Conservation (phyloP, 768 basidiomycete genomes). For the Lentinula edodes region DNA sequence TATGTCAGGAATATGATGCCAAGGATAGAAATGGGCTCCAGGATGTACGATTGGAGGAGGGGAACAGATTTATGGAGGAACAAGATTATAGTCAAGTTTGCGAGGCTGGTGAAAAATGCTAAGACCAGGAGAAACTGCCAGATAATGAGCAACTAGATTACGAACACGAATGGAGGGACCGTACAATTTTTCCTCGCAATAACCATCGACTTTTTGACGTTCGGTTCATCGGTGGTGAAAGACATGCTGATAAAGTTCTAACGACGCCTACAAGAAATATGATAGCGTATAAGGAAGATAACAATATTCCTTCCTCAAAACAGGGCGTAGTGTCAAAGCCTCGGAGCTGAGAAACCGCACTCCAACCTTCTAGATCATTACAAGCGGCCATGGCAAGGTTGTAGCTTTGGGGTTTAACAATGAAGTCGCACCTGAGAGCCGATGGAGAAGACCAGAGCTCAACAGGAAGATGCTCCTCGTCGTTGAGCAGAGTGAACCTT, state of each 20-base stretch:
- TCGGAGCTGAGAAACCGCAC: conserved; percentile 47
- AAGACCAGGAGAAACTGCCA: conserved; percentile 41
- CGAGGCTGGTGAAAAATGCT: conserved; percentile 41
- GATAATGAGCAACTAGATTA: background rate
- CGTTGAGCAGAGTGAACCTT: background rate
- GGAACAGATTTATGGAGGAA: conserved; percentile 29
- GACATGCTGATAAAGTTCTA: conserved; percentile 26
- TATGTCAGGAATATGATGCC: conserved; percentile 48
- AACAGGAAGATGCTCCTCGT: background rate
- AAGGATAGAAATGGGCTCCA: conserved; percentile 53
- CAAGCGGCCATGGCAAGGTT: conserved; percentile 35
- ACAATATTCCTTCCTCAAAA: conserved; percentile 68
- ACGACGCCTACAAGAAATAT: conserved; percentile 37
- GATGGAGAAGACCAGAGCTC: too few species aligned
- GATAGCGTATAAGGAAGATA: conserved; percentile 45
- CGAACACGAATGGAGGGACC: conserved; percentile 15
- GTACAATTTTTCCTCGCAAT: conserved; percentile 61
- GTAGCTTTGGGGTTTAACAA: background rate
- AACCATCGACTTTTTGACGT: conserved; percentile 45
- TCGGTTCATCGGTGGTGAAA: conserved; percentile 21
- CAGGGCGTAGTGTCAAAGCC: conserved; percentile 78
- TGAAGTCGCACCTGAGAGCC: background rate
- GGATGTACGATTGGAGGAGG: conserved; percentile 44
- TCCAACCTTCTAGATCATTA: conserved; percentile 62
- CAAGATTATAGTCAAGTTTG: conserved; percentile 35